phyloP scores from a whole-genome alignment of 2,329 filamentous ascomycete species.

The Scedosporium aurantiacum region DNA sequence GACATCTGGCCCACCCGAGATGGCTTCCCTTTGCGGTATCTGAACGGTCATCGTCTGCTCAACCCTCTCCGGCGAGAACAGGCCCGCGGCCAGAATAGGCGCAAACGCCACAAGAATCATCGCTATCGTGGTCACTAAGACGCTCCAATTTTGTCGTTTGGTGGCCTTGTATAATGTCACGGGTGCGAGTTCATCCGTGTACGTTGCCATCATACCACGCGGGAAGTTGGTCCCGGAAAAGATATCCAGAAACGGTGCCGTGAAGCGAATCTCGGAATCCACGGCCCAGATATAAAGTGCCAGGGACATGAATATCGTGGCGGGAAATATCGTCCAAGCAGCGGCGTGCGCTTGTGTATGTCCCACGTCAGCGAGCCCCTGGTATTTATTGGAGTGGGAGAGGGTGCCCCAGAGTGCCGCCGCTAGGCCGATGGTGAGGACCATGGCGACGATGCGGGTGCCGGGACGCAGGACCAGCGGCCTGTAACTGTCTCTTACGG shows the following conservation, averaged over 20 bases:
- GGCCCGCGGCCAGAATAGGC: conserved; percentile 18
- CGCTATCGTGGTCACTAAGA: conserved; percentile 16
- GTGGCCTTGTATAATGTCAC: conserved; percentile 15
- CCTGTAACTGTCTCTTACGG: conserved; percentile 13
- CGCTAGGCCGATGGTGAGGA: conserved; percentile 11
- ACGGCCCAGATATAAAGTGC: conserved; percentile 15
- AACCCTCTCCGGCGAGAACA: conserved; percentile 15
- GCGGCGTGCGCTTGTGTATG: conserved; percentile 3
- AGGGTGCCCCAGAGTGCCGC: conserved; percentile 14
- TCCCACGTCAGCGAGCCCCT: conserved; percentile 9
- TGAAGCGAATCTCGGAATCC: conserved; percentile 16
- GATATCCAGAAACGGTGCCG: conserved; percentile 17
- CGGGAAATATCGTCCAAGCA: conserved; percentile 17
- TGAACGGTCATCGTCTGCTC: conserved; percentile 12
- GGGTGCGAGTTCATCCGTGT: conserved; percentile 18
- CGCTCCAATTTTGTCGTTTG: conserved; percentile 16
- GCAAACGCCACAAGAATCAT: conserved; percentile 18
- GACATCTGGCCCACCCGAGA: conserved; percentile 13
- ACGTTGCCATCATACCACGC: conserved; percentile 16
- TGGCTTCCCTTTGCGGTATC: conserved; percentile 13
- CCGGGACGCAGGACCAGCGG: conserved; percentile 15
- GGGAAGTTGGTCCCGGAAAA: conserved; percentile 13
- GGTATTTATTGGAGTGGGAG: conserved; percentile 11
- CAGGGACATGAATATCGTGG: conserved; percentile 13
- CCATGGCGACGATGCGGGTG: conserved; percentile 11